Conservation (phyloP, 441 rosid species). For the Bocquillonia castaneifolia region DNA sequence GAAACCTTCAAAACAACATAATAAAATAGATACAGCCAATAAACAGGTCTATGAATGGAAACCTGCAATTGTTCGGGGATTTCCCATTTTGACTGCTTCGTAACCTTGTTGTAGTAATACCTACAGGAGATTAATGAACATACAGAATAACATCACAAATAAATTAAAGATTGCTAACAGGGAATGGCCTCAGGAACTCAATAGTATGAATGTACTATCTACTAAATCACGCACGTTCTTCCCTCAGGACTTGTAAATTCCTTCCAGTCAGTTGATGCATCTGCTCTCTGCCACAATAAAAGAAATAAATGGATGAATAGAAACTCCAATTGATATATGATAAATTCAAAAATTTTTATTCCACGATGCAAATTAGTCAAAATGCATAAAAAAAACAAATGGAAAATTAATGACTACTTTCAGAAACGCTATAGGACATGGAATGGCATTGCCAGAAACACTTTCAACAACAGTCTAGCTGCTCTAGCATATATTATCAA, state of each 20-base stretch:
- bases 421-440: not conserved
- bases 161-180: not conserved
- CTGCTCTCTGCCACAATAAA: conserved; percentile 61
- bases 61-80: conserved; percentile 97
- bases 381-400: conserved; percentile 4
- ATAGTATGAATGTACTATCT: conserved; percentile 1
- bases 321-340: not conserved
- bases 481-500: not conserved
- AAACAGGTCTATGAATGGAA: not conserved
- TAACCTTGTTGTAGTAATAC: conserved; percentile 85
- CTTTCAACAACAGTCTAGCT: not conserved
- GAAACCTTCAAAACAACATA: conserved; percentile 17
- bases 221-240: conserved; percentile 48
- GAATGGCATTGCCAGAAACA: not conserved
- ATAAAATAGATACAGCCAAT: not conserved
- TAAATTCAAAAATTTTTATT: not conserved
- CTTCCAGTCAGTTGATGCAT: conserved; percentile 87
- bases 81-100: conserved; percentile 94
- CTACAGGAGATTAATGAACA: conserved; percentile 36
- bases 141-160: not conserved
- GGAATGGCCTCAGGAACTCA: not conserved
- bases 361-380: conserved; percentile 1
- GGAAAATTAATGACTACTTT: not conserved
- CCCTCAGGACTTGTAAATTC: conserved; percentile 79
- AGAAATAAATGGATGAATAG: conserved; percentile 12